phyloP scores from a whole-genome alignment of 2,329 filamentous ascomycete genomes.

The Aspergillus tamarii region DNA sequence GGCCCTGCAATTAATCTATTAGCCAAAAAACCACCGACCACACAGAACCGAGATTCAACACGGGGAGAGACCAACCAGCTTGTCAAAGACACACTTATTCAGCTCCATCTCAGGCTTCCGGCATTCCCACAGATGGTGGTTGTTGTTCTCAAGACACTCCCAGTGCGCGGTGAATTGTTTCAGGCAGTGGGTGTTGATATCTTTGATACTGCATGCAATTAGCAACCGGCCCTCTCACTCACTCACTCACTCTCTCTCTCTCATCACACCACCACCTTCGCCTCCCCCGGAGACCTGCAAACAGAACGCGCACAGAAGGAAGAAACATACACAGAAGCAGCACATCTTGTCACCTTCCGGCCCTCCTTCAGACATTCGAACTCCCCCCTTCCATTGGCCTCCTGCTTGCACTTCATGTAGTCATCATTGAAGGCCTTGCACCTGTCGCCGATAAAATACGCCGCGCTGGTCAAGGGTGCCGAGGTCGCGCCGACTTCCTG shows the following conservation, averaged over 20 bases:
- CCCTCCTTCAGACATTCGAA: conserved; percentile 95
- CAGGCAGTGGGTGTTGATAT: conserved; percentile 94
- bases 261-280: not conserved
- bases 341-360: conserved; percentile 93
- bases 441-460: conserved; percentile 95
- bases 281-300: not conserved
- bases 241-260: too few species aligned
- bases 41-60: not conserved
- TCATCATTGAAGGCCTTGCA: conserved; percentile 98
- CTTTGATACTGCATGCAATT: conserved; percentile 68
- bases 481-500: conserved; percentile 92
- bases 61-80: conserved; percentile 69
- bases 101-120: conserved; percentile 82
- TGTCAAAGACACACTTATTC: conserved; percentile 95
- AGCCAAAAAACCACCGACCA: not conserved
- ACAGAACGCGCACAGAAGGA: not conserved
- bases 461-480: conserved; percentile 85
- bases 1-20: conserved; percentile 57
- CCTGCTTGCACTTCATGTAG: conserved; percentile 99
- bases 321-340: conserved; percentile 85
- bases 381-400: conserved; percentile 88
- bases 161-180: conserved; percentile 91
- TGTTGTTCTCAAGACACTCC: conserved; percentile 95
- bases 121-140: conserved; percentile 97
- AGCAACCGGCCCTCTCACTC: not conserved